phyloP scores from a whole-genome alignment of 306 rosid species.

The Geum urbanum region DNA sequence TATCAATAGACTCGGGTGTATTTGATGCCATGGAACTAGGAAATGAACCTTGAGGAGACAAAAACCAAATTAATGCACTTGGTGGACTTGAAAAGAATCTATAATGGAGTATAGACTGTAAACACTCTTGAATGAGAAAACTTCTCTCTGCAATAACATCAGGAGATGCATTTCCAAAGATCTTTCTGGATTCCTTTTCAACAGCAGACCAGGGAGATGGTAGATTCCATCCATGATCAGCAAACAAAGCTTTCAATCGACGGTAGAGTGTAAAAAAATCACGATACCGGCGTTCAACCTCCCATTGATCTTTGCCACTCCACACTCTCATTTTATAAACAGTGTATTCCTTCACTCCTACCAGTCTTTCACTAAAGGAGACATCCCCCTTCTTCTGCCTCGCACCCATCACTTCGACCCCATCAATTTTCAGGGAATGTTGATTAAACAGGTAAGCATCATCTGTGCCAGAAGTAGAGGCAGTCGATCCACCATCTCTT shows the following conservation, averaged over 20 bases:
- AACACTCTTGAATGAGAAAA: constrained; percentile 80
- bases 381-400: constrained; percentile 93
- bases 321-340: constrained; percentile 76
- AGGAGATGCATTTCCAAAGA: constrained; percentile 88
- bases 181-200: constrained; percentile 72
- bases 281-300: constrained; percentile 87
- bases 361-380: constrained; percentile 92
- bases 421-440: constrained; percentile 57
- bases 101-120: constrained; percentile 60
- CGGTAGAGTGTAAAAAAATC: constrained; percentile 74
- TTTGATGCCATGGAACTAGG: constrained; percentile 48
- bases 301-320: constrained; percentile 86
- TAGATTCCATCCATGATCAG: constrained; percentile 66
- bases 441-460: constrained; percentile 45
- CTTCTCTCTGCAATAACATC: constrained; percentile 90
- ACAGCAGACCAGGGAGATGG: constrained; percentile 86
- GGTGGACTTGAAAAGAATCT: constrained; percentile 60
- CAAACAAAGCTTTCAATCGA: constrained; percentile 59
- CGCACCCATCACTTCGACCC: constrained; percentile 92
- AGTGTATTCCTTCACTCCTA: constrained; percentile 95
- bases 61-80: constrained; percentile 67
- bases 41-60: constrained; percentile 70
- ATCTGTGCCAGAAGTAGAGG: constrained; percentile 76
- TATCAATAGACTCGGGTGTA: constrained; percentile 31
- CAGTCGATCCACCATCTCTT: constrained; percentile 86